Percentiles rank a stretch among this genome's conserved stretches.
Conservation (phyloP, 2,329 filamentous ascomycete species). For the Colletotrichum navitas region DNA sequence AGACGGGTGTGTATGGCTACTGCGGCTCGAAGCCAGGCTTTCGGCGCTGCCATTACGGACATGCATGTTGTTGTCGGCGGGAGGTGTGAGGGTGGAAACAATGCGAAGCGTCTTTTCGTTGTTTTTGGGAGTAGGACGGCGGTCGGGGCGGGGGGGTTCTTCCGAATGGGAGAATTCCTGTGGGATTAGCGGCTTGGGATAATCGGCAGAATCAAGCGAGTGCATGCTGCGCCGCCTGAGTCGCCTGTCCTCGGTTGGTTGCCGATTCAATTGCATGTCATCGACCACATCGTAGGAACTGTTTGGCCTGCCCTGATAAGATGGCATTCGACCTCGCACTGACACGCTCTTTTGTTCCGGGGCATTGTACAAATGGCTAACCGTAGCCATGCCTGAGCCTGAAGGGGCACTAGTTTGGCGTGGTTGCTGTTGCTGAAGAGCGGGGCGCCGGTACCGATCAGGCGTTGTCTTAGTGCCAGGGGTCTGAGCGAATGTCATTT, state of each 20-base stretch:
- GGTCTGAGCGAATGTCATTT: slow-evolving; percentile 68
- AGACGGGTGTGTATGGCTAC: slow-evolving; percentile 70
- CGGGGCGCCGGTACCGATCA: slow-evolving; percentile 83
- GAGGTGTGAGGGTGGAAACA: slow-evolving; percentile 45
- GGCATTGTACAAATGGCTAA: slow-evolving; percentile 67
- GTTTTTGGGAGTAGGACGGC: slow-evolving; percentile 45
- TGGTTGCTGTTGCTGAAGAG: slow-evolving; percentile 58
- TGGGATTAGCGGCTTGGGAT: slow-evolving; percentile 54
- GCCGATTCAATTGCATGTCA: slow-evolving; percentile 74
- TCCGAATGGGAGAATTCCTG: slow-evolving; percentile 52
- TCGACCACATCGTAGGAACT: slow-evolving; percentile 69
- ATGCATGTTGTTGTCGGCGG: slow-evolving; percentile 49
- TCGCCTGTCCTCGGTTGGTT: slow-evolving; percentile 75
- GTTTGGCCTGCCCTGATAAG: slow-evolving; percentile 62
- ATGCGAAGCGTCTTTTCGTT: slow-evolving; percentile 55
- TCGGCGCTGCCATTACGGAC: slow-evolving; percentile 72
- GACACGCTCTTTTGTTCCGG: slow-evolving; percentile 44
- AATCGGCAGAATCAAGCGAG: slow-evolving; percentile 65
- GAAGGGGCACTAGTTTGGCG: slow-evolving; percentile 58
- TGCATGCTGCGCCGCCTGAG: slow-evolving; percentile 88
- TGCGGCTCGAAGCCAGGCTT: slow-evolving; percentile 70
- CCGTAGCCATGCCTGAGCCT: slow-evolving; percentile 66
- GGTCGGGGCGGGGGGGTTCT: slow-evolving; percentile 44
- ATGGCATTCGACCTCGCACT: slow-evolving; percentile 48
- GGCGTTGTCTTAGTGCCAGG: slow-evolving; percentile 76